Evolutionary conservation across 768 basidiomycete species (phyloP).

Genomic region (Suillus bovinus): DNA sequence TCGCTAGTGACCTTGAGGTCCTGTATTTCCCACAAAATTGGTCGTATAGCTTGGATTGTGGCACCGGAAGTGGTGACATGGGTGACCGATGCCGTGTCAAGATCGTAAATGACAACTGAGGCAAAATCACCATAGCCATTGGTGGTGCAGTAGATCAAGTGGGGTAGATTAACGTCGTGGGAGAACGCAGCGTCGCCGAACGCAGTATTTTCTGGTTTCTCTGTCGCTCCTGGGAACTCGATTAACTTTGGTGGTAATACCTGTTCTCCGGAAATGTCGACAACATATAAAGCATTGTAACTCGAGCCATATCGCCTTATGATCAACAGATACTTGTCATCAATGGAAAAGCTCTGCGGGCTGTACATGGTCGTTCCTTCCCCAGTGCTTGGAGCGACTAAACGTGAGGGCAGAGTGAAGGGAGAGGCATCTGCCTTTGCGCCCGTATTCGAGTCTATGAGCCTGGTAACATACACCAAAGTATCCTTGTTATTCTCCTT

Average conservation of each 20-base stretch:
- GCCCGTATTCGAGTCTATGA: conserved; percentile 33
- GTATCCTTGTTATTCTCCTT: conserved; percentile 42
- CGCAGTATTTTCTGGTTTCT: conserved; percentile 29
- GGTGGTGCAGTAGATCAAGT: conserved; percentile 35
- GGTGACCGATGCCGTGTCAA: conserved; percentile 26
- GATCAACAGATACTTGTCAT: conserved; percentile 39
- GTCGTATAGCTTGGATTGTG: conserved; percentile 31
- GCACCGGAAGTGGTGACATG: conserved; percentile 41
- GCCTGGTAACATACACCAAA: conserved; percentile 35
- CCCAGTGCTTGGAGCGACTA: conserved; percentile 34
- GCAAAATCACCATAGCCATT: conserved; percentile 41
- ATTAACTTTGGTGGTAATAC: conserved; percentile 29
- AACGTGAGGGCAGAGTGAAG: conserved; percentile 34
- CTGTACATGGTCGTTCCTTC: conserved; percentile 35
- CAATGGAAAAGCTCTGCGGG: conserved; percentile 36
- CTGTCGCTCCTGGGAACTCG: conserved; percentile 35
- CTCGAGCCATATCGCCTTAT: conserved; percentile 28
- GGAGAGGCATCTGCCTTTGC: conserved; percentile 28
- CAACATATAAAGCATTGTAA: conserved; percentile 33
- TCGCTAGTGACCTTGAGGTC: conserved; percentile 27
- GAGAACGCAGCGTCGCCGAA: conserved; percentile 29
- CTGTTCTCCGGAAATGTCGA: conserved; percentile 33
- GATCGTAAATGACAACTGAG: conserved; percentile 37
- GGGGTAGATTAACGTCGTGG: conserved; percentile 27
- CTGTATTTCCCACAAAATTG: conserved; percentile 37